Evolutionary conservation across 805 yeast species (phyloP).

Genomic region (Brettanomyces nanus): DNA sequence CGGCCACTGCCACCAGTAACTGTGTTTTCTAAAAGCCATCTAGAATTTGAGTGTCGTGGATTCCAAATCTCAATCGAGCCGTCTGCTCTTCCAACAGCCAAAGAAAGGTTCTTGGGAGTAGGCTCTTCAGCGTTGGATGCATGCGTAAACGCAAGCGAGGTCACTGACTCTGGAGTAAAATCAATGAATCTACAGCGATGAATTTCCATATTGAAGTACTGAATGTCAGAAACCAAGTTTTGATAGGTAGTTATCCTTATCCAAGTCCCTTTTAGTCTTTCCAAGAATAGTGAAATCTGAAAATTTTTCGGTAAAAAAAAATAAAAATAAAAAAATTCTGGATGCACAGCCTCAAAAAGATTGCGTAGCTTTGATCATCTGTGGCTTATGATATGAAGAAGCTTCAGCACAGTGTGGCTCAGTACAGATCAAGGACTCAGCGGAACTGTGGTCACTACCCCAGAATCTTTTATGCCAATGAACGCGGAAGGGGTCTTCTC

Average conservation of each 20-base stretch:
- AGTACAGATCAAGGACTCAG: no score
- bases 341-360: no score
- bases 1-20: slow-evolving; percentile 76
- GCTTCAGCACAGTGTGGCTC: no score
- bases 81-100: slow-evolving; percentile 88
- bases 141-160: slow-evolving; percentile 74
- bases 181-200: slow-evolving; percentile 93
- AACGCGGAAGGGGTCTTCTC: no score
- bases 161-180: slow-evolving; percentile 74
- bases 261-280: no score
- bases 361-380: no score
- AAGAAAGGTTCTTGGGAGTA: slow-evolving; percentile 50
- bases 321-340: no score
- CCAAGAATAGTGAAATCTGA: not conserved
- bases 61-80: slow-evolving; percentile 97
- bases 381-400: no score
- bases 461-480: no score
- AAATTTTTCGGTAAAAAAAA: not conserved
- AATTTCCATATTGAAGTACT: slow-evolving; percentile 56
- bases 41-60: slow-evolving; percentile 45
- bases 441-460: no score
- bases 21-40: slow-evolving; percentile 72
- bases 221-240: no score
- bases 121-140: slow-evolving; percentile 33
- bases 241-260: no score